These are phyloP conservation scores for Betula pendula DNA, from an alignment of 306 rosid species.

Conservation along the genomic window DNA sequence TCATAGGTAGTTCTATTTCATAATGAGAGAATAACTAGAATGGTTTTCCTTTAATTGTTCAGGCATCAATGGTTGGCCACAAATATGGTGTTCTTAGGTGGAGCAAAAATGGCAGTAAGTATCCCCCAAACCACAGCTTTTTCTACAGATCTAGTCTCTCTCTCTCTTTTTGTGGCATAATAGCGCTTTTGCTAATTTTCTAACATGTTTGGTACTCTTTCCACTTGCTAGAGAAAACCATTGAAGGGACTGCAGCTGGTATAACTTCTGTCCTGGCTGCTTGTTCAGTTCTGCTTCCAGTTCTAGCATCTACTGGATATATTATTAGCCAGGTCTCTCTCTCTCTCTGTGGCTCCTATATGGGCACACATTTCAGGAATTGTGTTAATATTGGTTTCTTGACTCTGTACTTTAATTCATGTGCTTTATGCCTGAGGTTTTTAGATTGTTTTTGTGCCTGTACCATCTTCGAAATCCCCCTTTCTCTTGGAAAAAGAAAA, in stretches of 20 bases:
- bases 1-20: not conserved
- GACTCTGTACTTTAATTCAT: not conserved
- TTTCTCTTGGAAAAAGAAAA: not conserved
- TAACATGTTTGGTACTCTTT: conserved; percentile 22
- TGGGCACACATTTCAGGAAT: not conserved
- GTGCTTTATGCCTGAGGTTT: not conserved
- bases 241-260: conserved; percentile 99
- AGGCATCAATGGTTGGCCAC: conserved; percentile 98
- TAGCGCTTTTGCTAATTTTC: conserved; percentile 3
- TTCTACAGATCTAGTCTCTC: not conserved
- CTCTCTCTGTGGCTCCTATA: conserved; percentile 1
- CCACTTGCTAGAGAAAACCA: conserved; percentile 77
- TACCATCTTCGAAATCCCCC: not conserved
- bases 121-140: not conserved
- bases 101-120: conserved; percentile 97
- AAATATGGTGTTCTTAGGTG: conserved; percentile 93
- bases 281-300: conserved; percentile 85
- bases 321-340: conserved; percentile 71
- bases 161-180: not conserved
- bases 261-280: conserved; percentile 91
- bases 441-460: not conserved
- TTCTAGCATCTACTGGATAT: conserved; percentile 87
- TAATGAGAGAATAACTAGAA: not conserved
- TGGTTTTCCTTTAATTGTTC: conserved; percentile 23
- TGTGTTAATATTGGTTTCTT: not conserved